Evolutionary conservation across 2,329 filamentous ascomycete species (phyloP).

Genomic region (Cercospora janseana): DNA sequence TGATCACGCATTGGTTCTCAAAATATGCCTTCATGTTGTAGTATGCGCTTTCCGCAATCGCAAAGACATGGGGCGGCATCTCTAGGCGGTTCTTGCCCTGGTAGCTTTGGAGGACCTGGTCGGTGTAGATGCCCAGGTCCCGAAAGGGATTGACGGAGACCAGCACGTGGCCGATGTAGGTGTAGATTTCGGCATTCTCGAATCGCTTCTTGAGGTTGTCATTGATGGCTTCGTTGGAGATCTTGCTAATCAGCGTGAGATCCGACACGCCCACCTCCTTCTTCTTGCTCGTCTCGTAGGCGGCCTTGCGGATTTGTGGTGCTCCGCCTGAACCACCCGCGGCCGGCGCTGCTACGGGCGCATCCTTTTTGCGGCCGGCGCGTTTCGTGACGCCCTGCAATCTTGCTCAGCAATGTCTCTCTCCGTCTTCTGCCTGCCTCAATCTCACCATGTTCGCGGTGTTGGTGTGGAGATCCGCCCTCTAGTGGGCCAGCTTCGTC

Average conservation of each 20-base stretch:
- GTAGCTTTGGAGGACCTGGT: conserved; percentile 88
- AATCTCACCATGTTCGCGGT: conserved; percentile 8
- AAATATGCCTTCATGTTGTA: conserved; percentile 99
- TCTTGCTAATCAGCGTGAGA: conserved; percentile 94
- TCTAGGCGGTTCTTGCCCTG: conserved; percentile 95
- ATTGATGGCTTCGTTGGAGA: conserved; percentile 98
- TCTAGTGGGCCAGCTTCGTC: conserved; percentile 10
- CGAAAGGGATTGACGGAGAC: conserved; percentile 98
- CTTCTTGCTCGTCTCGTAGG: conserved; percentile 95
- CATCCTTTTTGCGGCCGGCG: conserved; percentile 58
- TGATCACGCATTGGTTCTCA: conserved; percentile 99
- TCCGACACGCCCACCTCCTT: conserved; percentile 99
- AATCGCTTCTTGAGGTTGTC: conserved; percentile 98
- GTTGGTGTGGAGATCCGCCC: conserved; percentile 1
- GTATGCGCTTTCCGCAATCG: conserved; percentile 91
- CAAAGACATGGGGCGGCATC: conserved; percentile 83
- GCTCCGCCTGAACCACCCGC: conserved; percentile 48
- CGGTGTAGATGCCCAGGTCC: conserved; percentile 94
- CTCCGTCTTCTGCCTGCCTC: not conserved
- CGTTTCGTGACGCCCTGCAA: conserved; percentile 56
- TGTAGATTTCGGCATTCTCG: conserved; percentile 97
- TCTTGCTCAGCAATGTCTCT: not conserved
- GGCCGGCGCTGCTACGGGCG: conserved; percentile 40
- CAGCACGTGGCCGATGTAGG: conserved; percentile 98
- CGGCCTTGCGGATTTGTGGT: conserved; percentile 86